Conservation (phyloP, 2,329 filamentous ascomycete genomes). For the Rutstroemia sydowiana region DNA sequence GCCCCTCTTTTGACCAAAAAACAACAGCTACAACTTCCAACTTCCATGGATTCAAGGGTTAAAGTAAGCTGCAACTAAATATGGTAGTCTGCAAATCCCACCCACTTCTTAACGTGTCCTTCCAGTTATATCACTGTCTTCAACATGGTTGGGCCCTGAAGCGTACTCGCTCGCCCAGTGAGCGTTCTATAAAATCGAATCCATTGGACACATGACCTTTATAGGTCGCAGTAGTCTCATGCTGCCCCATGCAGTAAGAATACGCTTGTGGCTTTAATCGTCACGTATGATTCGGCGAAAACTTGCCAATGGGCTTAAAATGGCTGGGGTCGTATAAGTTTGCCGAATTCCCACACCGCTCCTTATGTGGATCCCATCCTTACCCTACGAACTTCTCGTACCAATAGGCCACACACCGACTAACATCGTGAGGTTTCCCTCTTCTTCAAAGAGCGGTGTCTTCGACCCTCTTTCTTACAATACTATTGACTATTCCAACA, state of each 20-base stretch:
- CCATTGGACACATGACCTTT: slow-evolving; percentile 10
- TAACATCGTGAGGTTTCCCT: slow-evolving; percentile 26
- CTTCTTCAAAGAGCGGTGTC: slow-evolving; percentile 31
- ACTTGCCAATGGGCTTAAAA: slow-evolving; percentile 5
- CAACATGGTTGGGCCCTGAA: slow-evolving; percentile 5
- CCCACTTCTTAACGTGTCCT: neutral
- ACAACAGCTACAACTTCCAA: no score
- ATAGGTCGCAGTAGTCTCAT: slow-evolving; percentile 9
- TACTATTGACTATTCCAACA: slow-evolving; percentile 36
- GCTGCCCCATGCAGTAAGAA: slow-evolving; percentile 10
- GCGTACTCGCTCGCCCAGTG: neutral
- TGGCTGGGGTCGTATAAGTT: slow-evolving; percentile 17
- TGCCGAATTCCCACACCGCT: slow-evolving; percentile 21
- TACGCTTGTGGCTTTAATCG: slow-evolving; percentile 6
- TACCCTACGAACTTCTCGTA: slow-evolving; percentile 18
- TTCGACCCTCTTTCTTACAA: slow-evolving; percentile 34
- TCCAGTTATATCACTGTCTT: slow-evolving; percentile 2
- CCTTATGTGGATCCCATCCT: slow-evolving; percentile 20
- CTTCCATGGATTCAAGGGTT: neutral
- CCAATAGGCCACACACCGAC: slow-evolving; percentile 25
- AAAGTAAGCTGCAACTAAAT: neutral
- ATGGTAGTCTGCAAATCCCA: slow-evolving; percentile 1
- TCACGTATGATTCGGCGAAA: slow-evolving; percentile 8
- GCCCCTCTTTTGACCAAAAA: no score
- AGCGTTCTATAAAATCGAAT: slow-evolving; percentile 3